Conservation (phyloP, 805 yeast species). For the Kregervanrija pseudodelftensis region DNA sequence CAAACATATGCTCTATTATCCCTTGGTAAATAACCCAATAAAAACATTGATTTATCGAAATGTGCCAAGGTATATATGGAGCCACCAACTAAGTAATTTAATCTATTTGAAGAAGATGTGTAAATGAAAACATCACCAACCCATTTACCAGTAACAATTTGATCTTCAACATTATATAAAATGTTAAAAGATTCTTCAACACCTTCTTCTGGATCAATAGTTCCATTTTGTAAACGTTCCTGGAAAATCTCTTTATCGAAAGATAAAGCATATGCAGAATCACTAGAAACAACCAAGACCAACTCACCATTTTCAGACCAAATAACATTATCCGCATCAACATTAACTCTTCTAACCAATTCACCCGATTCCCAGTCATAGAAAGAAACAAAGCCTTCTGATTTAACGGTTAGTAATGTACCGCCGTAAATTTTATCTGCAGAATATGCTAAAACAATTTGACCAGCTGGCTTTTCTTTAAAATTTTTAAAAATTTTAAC, state of each 20-base stretch:
- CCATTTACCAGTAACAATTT: constrained; percentile 85
- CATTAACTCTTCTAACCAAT: constrained; percentile 83
- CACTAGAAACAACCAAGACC: constrained; percentile 64
- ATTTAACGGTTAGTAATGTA: constrained; percentile 75
- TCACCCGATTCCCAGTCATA: constrained; percentile 91
- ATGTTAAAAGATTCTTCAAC: constrained; percentile 83
- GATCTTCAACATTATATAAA: constrained; percentile 72
- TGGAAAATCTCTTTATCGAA: constrained; percentile 63
- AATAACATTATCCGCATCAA: constrained; percentile 71
- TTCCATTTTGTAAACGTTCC: constrained; percentile 51
- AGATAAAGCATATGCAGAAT: constrained; percentile 69
- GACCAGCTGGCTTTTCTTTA: constrained; percentile 62
- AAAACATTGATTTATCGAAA: constrained; percentile 79
- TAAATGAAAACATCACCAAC: constrained; percentile 95
- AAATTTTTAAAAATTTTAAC: constrained; percentile 78
- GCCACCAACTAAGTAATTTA: constrained; percentile 93
- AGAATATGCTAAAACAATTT: constrained; percentile 58
- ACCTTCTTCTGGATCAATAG: constrained; percentile 75
- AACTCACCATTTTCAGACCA: constrained; percentile 96
- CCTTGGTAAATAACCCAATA: constrained; percentile 84
- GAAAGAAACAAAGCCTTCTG: constrained; percentile 78
- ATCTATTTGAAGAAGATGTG: constrained; percentile 79
- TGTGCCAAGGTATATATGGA: constrained; percentile 88
- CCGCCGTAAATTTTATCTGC: constrained; percentile 86
- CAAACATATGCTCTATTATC: constrained; percentile 86